Evolutionary conservation across 257 asterid species (phyloP).

Genomic region (Verbascum thapsus): DNA sequence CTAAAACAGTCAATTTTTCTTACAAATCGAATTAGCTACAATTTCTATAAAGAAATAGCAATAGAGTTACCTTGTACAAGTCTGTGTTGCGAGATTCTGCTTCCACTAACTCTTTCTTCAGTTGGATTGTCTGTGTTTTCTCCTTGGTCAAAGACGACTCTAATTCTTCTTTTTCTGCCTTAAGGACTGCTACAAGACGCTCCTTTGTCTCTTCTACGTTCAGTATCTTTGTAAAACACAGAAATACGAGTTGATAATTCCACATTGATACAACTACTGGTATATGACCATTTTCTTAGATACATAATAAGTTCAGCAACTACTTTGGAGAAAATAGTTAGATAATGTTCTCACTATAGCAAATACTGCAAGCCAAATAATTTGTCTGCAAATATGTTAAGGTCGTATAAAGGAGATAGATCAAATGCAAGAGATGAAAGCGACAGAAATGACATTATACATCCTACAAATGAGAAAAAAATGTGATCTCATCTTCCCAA

Average conservation of each 20-base stretch:
- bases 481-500: not conserved
- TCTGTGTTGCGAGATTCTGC: constrained; percentile 74
- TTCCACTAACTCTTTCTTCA: constrained; percentile 71
- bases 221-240: constrained; percentile 47
- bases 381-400: not conserved
- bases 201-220: constrained; percentile 64
- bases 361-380: constrained; percentile 25
- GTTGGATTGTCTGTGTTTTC: constrained; percentile 60
- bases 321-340: constrained; percentile 5
- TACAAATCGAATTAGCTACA: constrained; percentile 1
- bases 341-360: constrained; percentile 2
- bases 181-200: constrained; percentile 52
- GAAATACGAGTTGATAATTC: constrained; percentile 20
- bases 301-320: constrained; percentile 18
- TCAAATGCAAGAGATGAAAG: not conserved
- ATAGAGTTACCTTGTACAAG: constrained; percentile 70
- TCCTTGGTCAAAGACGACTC: constrained; percentile 76
- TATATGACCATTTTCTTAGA: not conserved
- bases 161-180: constrained; percentile 72
- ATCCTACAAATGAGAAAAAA: constrained; percentile 8
- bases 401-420: not conserved
- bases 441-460: not conserved
- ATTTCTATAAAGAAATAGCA: constrained; percentile 22
- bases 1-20: not conserved
- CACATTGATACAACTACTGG: constrained; percentile 18